Evolutionary conservation across 2,329 filamentous ascomycete genomes (phyloP), one percentile per base, ranked within the genome.

Genomic region (Cryphonectria radicalis): DNA sequence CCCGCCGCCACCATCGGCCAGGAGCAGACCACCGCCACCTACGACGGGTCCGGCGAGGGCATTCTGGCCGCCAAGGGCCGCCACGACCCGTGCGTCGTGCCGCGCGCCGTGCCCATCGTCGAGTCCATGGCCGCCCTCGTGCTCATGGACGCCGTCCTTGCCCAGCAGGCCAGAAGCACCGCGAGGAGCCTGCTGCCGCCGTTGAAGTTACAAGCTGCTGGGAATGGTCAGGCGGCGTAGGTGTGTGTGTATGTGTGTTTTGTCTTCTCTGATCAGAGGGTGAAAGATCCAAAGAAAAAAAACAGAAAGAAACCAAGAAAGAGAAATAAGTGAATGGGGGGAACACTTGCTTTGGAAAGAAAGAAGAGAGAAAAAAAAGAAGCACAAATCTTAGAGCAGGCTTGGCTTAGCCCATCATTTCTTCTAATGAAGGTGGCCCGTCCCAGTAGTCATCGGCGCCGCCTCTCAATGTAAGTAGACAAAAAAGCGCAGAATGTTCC

Each of bases 71-170:
- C 95, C 66, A 98, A 98, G 88, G 96, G 96, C 32, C 87, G 96
- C 72, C 95, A 98, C 81, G 95, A 98, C 79, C 95, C 96, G 4
- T 97, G 93, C 78, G 95, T 98, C 28, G 94, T 97, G 63, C 93
- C 94, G 5, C 87, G 95, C 42, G 95, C 94, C 4, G 91, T 98
- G 35, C 93, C 93, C 14, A 95, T 96, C 70, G 93, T 96, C 4
- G 95, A 98, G 86, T 90, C 91, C 55, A 98, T 98, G 95, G 92
- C 95, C 2, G 90, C 94, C 1, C 82, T 98, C 72, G 92, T 94
- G 4, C 85, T 98, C 70, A 94, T 97, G 82, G 95, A 98, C 82
- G 92, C 93, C 3, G 84, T 97, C 73, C 86, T 97, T 85, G 91
- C 92, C 64, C 95, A 98, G 85, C 91, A 93, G 80, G 89, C 86